Percentiles rank a stretch among this genome's conserved stretches.
Conservation (phyloP, 163 green algal genomes). For the Scenedesmus sp. region DNA sequence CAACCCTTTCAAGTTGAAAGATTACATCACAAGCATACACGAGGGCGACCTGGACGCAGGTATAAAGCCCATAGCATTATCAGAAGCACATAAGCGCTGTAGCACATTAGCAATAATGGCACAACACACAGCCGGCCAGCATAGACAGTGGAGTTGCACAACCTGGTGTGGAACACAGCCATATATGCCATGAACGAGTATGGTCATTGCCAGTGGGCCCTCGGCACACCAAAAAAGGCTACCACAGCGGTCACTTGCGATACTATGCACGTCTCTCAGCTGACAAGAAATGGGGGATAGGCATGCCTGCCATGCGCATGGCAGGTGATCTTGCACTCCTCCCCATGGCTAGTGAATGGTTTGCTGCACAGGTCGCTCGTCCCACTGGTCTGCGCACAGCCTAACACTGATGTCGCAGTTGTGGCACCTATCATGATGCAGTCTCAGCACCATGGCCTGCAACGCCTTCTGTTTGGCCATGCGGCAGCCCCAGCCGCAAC, state of each 20-base stretch:
- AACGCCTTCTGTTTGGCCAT: not conserved
- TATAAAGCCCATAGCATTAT: too few relatives aligned
- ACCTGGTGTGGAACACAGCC: too few relatives aligned
- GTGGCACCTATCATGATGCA: not conserved
- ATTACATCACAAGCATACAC: too few relatives aligned
- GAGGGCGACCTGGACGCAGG: too few relatives aligned
- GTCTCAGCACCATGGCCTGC: slow-evolving; percentile 1
- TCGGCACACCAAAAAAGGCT: not conserved
- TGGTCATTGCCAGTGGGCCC: not conserved
- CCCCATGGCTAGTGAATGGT: not conserved
- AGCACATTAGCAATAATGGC: too few relatives aligned
- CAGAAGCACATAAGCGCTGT: too few relatives aligned
- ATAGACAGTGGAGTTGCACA: too few relatives aligned
- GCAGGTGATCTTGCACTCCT: not conserved
- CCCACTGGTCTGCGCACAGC: too few relatives aligned
- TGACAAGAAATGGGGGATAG: not conserved
- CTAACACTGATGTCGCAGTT: not conserved
- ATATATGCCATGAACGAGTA: not conserved
- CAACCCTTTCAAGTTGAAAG: too few relatives aligned
- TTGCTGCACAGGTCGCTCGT: not conserved
- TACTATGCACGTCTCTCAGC: not conserved
- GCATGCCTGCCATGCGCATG: not conserved
- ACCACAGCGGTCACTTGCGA: not conserved
- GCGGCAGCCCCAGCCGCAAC: not conserved
- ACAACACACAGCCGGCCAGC: too few relatives aligned